Evolutionary conservation across 306 rosid genomes (phyloP), one percentile per base, ranked within the genome.

Genomic region (Citrullus mucosospermus): DNA sequence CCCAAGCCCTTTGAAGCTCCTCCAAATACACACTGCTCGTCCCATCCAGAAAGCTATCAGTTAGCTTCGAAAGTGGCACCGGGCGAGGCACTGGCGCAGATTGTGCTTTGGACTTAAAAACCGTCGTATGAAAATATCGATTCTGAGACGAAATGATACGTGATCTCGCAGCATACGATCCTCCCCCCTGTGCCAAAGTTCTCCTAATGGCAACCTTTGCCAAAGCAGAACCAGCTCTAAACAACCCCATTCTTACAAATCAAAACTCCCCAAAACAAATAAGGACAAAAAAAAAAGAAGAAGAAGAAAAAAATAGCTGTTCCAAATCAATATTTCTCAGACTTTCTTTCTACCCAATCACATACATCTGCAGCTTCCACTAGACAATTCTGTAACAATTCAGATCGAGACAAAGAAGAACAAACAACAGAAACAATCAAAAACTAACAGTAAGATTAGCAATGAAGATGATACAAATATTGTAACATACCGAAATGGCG

Each of bases 1-100:
- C 99, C 99, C 99, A 95, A 18, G 97, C 97, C 88, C 99, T 88
- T 81, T 95, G 97, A 83, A 95, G 97, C 87, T 93, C 97, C 79
- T 95, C 99, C 81, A 91, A 82, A 78, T 95, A 95, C 65, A 95
- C 99, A 81, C 93, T 95, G 82, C 97, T 95, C 1, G 97, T 92
- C 73, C 99, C 99, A 88, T 95, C 97, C 66, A 92, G 77, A 85
- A 95, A 95, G 82, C 96, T 95, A 43, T 95, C 99, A 11, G 93
- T 95, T 25, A 95, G 84, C 86, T 87, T 86, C 22, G 99, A 95
- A 46, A 95, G 96, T 8, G 99, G 99, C n/a, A 92, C 99, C 2
- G 96, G 86, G 5, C 88, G 90, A 8, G 99, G 97, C 6, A 85
- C 87, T 1, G 97, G 99, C 3, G 97, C 93, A 6, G 90, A 81